Conservation (phyloP, 2,329 filamentous ascomycete species). For the Bipolaris cookei region DNA sequence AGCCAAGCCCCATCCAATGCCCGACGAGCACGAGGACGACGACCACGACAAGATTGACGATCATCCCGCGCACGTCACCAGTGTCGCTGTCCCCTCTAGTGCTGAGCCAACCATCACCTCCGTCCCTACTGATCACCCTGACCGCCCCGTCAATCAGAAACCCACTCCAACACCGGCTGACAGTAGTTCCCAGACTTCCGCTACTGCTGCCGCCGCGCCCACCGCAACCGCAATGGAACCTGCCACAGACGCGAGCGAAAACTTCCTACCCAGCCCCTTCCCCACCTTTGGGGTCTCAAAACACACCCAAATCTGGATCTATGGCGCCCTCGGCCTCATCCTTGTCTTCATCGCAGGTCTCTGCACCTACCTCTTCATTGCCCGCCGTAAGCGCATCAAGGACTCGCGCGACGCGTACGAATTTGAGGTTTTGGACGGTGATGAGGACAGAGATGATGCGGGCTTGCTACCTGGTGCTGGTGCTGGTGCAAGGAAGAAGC, state of each 20-base stretch:
- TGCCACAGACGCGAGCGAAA: conserved; percentile 37
- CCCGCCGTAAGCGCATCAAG: conserved; percentile 75
- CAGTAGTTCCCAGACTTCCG: conserved; percentile 25
- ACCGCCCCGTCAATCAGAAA: conserved; percentile 66
- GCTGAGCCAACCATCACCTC: conserved; percentile 53
- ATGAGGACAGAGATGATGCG: conserved; percentile 68
- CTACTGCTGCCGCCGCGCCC: conserved; percentile 23
- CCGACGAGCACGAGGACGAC: conserved; percentile 80
- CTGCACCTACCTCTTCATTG: conserved; percentile 80
- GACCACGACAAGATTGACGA: conserved; percentile 71
- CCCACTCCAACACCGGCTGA: conserved; percentile 47
- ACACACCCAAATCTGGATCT: conserved; percentile 92
- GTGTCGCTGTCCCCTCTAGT: conserved; percentile 54
- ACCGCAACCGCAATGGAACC: conserved; percentile 27
- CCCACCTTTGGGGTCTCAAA: conserved; percentile 89
- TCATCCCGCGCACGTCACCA: conserved; percentile 66
- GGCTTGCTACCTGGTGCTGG: conserved; percentile 48
- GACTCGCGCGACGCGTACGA: conserved; percentile 86
- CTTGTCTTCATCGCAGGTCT: conserved; percentile 80
- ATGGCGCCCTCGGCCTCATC: conserved; percentile 83
- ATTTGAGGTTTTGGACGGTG: conserved; percentile 89
- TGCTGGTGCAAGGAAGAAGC: conserved; percentile 50
- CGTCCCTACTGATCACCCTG: conserved; percentile 55
- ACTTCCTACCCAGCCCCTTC: conserved; percentile 81
- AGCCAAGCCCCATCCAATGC: conserved; percentile 78